These are phyloP conservation scores for Gastrodia elata DNA, from an alignment of 106 monocot species.

Conservation along the genomic window DNA sequence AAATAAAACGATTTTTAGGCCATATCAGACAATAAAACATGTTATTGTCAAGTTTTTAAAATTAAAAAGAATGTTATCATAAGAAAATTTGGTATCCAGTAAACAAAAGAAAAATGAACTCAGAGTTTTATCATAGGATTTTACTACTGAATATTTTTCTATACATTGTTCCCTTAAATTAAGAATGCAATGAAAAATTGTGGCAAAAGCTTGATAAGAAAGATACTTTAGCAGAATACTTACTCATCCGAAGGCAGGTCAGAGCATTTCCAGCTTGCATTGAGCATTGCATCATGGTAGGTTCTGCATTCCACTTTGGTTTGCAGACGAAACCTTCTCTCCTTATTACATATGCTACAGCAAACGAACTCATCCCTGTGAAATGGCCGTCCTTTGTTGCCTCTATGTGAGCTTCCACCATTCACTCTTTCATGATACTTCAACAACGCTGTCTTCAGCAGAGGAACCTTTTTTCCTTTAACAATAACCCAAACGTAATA, in stretches of 20 bases:
- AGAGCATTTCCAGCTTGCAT: slow-evolving; percentile 65
- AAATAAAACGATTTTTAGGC: background rate
- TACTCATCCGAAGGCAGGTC: slow-evolving; percentile 61
- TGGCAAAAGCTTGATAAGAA: background rate
- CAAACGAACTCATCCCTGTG: slow-evolving; percentile 72
- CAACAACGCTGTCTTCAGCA: slow-evolving; percentile 59
- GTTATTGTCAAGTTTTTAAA: background rate
- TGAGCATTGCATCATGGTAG: slow-evolving; percentile 59
- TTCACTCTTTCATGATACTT: slow-evolving; percentile 48
- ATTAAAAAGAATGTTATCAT: background rate
- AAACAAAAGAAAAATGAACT: background rate
- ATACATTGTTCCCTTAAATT: background rate
- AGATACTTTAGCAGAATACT: background rate
- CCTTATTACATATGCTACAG: slow-evolving; percentile 52
- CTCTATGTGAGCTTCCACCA: slow-evolving; percentile 37
- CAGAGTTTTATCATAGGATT: background rate
- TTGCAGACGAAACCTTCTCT: slow-evolving; percentile 59
- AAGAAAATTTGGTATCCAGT: background rate
- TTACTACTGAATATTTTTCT: background rate
- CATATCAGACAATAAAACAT: background rate
- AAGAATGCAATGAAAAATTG: background rate
- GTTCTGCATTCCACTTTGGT: slow-evolving; percentile 64
- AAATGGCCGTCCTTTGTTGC: slow-evolving; percentile 28
- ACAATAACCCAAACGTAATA: slow-evolving; percentile 71
- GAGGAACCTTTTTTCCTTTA: slow-evolving; percentile 65